These are phyloP conservation scores for Diplodia sapinea DNA, from an alignment of 2,329 filamentous ascomycete species.

Conservation along the genomic window DNA sequence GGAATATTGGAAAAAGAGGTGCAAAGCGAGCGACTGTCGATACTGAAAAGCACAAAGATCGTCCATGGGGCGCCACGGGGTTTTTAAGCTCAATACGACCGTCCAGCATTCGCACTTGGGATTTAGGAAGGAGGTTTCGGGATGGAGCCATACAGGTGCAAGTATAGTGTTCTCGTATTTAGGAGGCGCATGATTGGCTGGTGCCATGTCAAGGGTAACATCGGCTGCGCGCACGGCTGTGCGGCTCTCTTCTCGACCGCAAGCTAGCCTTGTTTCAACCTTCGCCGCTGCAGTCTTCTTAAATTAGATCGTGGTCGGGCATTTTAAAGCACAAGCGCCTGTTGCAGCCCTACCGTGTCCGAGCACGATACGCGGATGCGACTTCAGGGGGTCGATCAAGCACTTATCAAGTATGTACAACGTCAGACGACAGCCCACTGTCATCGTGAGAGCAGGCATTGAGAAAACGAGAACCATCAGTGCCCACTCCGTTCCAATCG, in stretches of 20 bases:
- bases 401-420: neutral
- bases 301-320: neutral
- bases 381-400: neutral
- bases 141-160: slow-evolving; percentile 3
- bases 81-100: neutral
- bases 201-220: neutral
- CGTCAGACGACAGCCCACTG: neutral
- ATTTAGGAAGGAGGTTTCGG: slow-evolving; percentile 17
- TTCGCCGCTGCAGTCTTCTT: neutral
- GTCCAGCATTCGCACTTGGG: neutral
- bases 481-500: too few relatives aligned
- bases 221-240: neutral
- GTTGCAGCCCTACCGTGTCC: neutral
- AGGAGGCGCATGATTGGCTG: neutral
- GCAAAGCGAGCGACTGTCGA: slow-evolving; percentile 2
- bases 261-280: neutral
- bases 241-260: neutral
- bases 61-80: neutral
- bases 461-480: too few relatives aligned
- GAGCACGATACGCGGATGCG: neutral
- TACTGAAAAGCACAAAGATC: neutral
- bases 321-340: neutral
- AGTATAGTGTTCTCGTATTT: slow-evolving; percentile 17
- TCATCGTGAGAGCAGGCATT: too few relatives aligned
- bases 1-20: neutral